Evolutionary conservation across 1,139 yeast species (phyloP), one percentile per base, ranked within the genome.

Genomic region (Nadsonia commutata): DNA sequence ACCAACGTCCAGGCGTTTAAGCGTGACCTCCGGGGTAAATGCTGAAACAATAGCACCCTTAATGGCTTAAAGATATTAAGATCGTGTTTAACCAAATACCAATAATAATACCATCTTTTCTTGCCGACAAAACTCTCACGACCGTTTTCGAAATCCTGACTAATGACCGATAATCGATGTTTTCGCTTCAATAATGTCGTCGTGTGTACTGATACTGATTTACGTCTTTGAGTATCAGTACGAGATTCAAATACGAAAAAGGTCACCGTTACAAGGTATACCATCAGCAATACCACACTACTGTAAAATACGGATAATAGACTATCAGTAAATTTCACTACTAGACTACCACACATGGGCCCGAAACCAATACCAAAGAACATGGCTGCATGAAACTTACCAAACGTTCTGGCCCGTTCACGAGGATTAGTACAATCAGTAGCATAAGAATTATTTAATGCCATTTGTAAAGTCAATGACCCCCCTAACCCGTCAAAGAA

Each of bases 291-390:
- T 1, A 40, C 22, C 2, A 56, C 42, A 9, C 62, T 54, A 3
- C 53, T 36, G 45, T 50, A 59, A 46, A 63, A 52, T 6, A 64
- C 48, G 1, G 51, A 42, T 13, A 59, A 31, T n/a, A 57, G 47
- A 39, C 60, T 41, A 37, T 53, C 53, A 45, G 62, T 47, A 47
- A 43, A 6, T 19, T 52, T 46, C 4, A 65, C 46, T 3, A 66
- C 36, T 3, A 65, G 45, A 44, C 78, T 74, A 0, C 83, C 82
- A 1, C 70, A 45, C 31, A 76, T 46, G 0, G 94, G 93, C 1
- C 90, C 90, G 16, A 71, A 21, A 1, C 80, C 78, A 49, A 77
- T 56, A 0, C 88, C 88, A 3, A 70, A 64, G 52, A 71, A 79
- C 46, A 80, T 54, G 20, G 73, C 62, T 0, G 86, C 84, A 45